Evolutionary conservation across 345 rosid species (phyloP).

Genomic region (Eutrema yunnanense): DNA sequence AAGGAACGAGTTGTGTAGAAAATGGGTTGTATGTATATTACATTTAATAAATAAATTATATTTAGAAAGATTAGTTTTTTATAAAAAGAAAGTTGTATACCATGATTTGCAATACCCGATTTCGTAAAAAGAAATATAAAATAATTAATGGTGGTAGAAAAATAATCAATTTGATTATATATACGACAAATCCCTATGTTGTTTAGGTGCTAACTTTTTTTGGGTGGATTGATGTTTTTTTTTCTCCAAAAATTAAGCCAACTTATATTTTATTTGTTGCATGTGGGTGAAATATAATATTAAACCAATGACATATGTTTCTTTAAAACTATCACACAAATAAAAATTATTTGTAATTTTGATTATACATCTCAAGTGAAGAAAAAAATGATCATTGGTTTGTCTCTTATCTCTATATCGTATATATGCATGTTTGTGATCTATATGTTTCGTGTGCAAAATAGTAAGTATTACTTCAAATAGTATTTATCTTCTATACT

Average conservation of each 20-base stretch:
- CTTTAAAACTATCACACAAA: neutral
- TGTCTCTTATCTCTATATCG: neutral
- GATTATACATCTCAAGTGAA: neutral
- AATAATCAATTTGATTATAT: neutral
- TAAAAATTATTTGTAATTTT: neutral
- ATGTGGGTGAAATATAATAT: neutral
- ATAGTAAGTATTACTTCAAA: neutral
- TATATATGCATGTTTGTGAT: neutral
- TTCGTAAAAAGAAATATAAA: neutral
- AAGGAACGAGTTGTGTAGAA: slow-evolving; percentile 5
- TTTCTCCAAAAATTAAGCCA: neutral
- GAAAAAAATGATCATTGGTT: neutral
- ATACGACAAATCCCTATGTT: neutral
- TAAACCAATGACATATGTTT: neutral
- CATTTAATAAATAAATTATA: slow-evolving; percentile 1
- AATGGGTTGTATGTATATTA: neutral
- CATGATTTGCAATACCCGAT: neutral
- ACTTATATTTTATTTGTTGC: neutral
- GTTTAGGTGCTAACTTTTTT: slow-evolving; percentile 11
- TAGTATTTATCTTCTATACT: neutral
- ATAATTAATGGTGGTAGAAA: slow-evolving; percentile 1
- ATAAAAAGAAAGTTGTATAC: neutral
- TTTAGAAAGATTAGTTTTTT: neutral
- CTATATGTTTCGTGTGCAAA: neutral
- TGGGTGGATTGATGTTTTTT: neutral